Base-by-base conservation (phyloP, 2,329 filamentous ascomycete genomes). In the Neoscytalidium dimidiatum region DNA sequence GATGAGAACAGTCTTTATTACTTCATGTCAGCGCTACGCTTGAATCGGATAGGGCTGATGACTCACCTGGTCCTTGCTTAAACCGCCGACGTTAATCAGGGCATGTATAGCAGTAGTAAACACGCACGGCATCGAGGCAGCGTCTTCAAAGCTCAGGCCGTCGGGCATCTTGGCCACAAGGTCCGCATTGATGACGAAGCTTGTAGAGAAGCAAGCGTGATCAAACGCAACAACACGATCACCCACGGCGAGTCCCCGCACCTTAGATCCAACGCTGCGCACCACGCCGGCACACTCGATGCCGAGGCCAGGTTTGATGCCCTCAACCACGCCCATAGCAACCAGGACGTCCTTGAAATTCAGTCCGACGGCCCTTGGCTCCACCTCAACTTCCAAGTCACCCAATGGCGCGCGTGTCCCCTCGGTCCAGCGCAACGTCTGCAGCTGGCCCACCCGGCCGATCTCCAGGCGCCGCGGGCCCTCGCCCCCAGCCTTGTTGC, bases 321-420 rank as follows among this genome's bases (percentile, higher is more conserved):
- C 67, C 53, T 76, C 72, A 3, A 73, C 52, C 28, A 71, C 66
- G 5, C 77, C 78, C 17, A 68, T 44, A 2, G 46, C 60, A 4
- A 68, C 26, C 9, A 28, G 66, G 0, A 72, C 17, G 52, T 73
- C 71, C 46, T 71, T 69, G 64, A 43, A 66, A 65, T 72, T 72
- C 11, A 73, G 23, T 1, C 68, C 71, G 19, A 72, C 48, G 6
- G 70, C 71, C 48, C 21, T 13, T 14, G 52, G 19, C 62, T 57
- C 73, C 73, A 76, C 9, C 64, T 46, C 29, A 73, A 60, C 1
- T 68, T 66, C 13, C 19, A 48, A 14, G 26, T 51, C 48, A 14
- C 26, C 28, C 23, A 48, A 11, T 21, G 19, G 19, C 44, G 44
- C 48, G 21, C 48, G 28, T 28, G 3, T n/a, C 3, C 38, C 17